phyloP scores from a whole-genome alignment of 768 basidiomycete genomes.

The Termitomyces sp. region DNA sequence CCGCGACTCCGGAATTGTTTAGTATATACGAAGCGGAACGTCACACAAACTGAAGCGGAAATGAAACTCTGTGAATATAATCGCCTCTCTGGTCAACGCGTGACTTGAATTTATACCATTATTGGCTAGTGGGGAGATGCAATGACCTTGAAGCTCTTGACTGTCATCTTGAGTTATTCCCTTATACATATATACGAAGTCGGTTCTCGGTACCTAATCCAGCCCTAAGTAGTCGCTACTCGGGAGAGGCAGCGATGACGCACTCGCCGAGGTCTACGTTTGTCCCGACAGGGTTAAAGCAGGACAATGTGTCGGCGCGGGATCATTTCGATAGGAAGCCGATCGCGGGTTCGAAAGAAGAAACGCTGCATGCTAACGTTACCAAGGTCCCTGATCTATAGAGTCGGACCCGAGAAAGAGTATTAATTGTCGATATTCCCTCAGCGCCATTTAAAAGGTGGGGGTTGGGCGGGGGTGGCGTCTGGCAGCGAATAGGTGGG shows the following conservation, averaged over 20 bases:
- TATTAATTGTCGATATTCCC: background rate
- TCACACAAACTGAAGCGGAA: background rate
- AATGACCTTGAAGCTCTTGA: background rate
- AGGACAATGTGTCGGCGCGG: background rate
- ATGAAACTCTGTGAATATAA: background rate
- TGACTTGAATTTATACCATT: background rate
- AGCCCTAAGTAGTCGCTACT: background rate
- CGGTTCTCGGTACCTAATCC: background rate
- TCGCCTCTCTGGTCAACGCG: background rate
- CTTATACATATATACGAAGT: background rate
- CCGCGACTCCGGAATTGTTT: background rate
- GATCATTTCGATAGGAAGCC: background rate
- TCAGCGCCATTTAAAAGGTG: background rate
- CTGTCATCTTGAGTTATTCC: background rate
- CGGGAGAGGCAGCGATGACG: slow-evolving; percentile 1
- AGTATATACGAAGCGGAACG: background rate
- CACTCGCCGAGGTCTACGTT: background rate
- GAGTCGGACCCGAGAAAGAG: background rate
- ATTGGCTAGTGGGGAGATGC: background rate
- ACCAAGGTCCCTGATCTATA: background rate
- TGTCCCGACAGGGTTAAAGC: background rate
- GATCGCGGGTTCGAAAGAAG: background rate
- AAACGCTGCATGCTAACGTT: background rate
- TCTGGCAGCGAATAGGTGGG: too few relatives aligned
- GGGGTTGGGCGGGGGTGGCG: background rate